Evolutionary conservation across 2,329 filamentous ascomycete genomes (phyloP), one percentile per base, ranked within the genome.

Genomic region (Lasiodiplodia theobromae): DNA sequence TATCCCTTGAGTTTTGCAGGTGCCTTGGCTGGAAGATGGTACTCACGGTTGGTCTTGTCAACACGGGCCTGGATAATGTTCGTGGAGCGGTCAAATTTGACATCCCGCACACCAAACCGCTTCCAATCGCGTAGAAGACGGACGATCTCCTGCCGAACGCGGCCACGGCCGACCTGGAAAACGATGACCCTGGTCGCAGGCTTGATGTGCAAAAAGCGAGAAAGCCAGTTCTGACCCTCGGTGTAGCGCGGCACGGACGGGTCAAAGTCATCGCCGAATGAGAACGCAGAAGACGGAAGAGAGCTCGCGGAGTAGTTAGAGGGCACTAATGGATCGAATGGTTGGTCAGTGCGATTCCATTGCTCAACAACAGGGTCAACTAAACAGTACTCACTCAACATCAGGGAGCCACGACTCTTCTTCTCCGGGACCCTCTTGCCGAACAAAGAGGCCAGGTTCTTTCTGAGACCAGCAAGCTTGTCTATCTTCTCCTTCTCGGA

Each of bases 151-250:
- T 92, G 91, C 53, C 93, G 89, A 53, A 91, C 91, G 69, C 89
- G 87, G n/a, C 86, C 85, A 73, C 91, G 91, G 5, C 91, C 88
- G 28, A 93, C 85, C 3, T 86, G 86, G 77, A 97, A 90, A 77
- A 93, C 96, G 18, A 97, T 80, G 34, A 92, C 86, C 71, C 88
- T 88, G 18, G 85, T 90, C 0, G 91, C 92, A 1, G 95, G 95
- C 77, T 96, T 97, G 76, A 97, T 91, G 67, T 93, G 89, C 82
- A 98, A 93, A 56, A 98, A 88, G 18, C 93, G 91, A 37, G 93
- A 91, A 66, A 98, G 87, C 94, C 95, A 97, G 73, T 91, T 97
- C 75, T 80, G 93, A 90, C 76, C 71, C 71, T 82, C 72, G 67
- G 77, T 70, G 68, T 78, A 69, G 64, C 73, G 70, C 57, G 71